Percentiles rank a stretch among this genome's conserved stretches.
These are phyloP conservation scores for Saccharata proteae DNA, from an alignment of 2,329 filamentous ascomycete genomes.

Conservation along the genomic window DNA sequence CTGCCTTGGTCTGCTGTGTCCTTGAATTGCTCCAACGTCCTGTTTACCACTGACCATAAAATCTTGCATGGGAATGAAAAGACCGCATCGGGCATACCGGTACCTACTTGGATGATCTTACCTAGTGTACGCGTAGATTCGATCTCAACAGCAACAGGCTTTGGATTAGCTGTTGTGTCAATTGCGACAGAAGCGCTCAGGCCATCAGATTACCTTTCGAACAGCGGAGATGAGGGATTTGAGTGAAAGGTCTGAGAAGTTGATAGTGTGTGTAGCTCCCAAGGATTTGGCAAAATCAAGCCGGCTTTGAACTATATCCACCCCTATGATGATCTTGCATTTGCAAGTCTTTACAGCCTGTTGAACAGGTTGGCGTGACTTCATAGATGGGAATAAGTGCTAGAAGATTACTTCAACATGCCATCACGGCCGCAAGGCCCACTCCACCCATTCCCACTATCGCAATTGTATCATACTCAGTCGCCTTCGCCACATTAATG, in stretches of 20 bases:
- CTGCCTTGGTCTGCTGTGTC: slow-evolving; percentile 24
- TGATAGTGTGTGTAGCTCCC: slow-evolving; percentile 27
- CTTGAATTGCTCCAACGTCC: slow-evolving; percentile 36
- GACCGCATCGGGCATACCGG: slow-evolving; percentile 27
- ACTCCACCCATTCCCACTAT: slow-evolving; percentile 37
- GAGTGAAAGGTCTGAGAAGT: slow-evolving; percentile 17
- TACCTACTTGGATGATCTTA: slow-evolving; percentile 38
- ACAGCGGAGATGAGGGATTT: slow-evolving; percentile 19
- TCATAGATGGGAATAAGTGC: too few relatives aligned
- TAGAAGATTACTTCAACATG: too few relatives aligned
- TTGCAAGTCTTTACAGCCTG: slow-evolving; percentile 33
- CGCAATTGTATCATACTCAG: slow-evolving; percentile 24
- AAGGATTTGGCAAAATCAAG: slow-evolving; percentile 24
- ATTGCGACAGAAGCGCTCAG: slow-evolving; percentile 32
- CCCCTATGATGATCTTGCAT: slow-evolving; percentile 24
- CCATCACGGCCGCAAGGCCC: slow-evolving; percentile 34
- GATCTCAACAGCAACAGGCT: slow-evolving; percentile 30
- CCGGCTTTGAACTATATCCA: slow-evolving; percentile 22
- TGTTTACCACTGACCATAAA: slow-evolving; percentile 39
- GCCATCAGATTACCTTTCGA: slow-evolving; percentile 15
- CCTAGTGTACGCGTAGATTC: slow-evolving; percentile 33
- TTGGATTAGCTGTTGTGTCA: slow-evolving; percentile 35
- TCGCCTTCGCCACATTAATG: slow-evolving; percentile 20
- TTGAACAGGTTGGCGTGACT: too few relatives aligned
- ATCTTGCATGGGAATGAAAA: slow-evolving; percentile 30